phyloP scores from a whole-genome alignment of 768 basidiomycete species.

The Tephrocybe rancida region DNA sequence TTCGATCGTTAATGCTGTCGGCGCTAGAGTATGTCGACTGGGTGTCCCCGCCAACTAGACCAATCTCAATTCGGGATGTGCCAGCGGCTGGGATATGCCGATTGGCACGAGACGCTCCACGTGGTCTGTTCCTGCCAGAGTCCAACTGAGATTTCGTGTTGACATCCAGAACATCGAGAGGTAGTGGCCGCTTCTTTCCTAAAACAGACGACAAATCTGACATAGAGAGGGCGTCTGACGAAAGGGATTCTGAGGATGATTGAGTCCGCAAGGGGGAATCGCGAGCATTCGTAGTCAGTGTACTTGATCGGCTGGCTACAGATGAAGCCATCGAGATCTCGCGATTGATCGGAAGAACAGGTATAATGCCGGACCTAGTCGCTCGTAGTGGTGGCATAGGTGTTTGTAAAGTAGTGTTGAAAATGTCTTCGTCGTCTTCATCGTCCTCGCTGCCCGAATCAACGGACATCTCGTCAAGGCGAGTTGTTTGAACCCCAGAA shows the following conservation, averaged over 20 bases:
- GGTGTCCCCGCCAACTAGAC: slow-evolving; percentile 7
- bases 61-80: slow-evolving; percentile 1
- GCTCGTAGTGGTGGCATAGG: slow-evolving; percentile 38
- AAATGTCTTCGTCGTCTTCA: slow-evolving; percentile 64
- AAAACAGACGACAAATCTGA: slow-evolving; percentile 38
- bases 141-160: slow-evolving; percentile 22
- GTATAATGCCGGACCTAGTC: slow-evolving; percentile 12
- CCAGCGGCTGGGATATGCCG: not conserved
- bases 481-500: slow-evolving; percentile 41
- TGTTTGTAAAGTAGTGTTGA: slow-evolving; percentile 68
- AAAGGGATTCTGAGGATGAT: slow-evolving; percentile 44
- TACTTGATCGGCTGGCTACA: slow-evolving; percentile 31
- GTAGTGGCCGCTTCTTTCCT: slow-evolving; percentile 44
- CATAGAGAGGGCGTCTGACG: slow-evolving; percentile 29
- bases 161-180: slow-evolving; percentile 19
- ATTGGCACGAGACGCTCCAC: not conserved
- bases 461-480: slow-evolving; percentile 26
- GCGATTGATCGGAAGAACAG: slow-evolving; percentile 10
- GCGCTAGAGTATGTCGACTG: slow-evolving; percentile 17
- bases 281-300: slow-evolving; percentile 40
- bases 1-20: slow-evolving; percentile 20
- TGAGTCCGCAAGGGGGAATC: slow-evolving; percentile 38
- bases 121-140: not conserved
- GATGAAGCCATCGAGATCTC: slow-evolving; percentile 19
- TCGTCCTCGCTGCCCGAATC: slow-evolving; percentile 30